Conservation (phyloP, 176 grass and related monocot species). For the Bothriochloa decipiens region DNA sequence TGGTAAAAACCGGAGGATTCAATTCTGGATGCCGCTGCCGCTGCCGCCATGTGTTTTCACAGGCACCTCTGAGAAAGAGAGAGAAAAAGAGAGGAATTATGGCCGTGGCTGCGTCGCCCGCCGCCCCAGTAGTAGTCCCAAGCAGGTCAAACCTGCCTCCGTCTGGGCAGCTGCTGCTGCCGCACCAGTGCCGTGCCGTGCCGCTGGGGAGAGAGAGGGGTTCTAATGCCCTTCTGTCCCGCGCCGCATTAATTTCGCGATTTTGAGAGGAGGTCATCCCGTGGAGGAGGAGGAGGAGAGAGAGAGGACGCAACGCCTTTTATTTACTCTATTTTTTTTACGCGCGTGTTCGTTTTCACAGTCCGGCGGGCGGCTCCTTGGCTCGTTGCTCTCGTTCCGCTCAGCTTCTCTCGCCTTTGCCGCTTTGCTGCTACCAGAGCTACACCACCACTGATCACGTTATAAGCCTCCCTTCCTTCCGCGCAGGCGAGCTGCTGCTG, state of each 20-base stretch:
- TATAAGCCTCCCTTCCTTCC: slow-evolving; percentile 29
- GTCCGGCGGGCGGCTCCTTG: not conserved
- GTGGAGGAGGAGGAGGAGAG: no score
- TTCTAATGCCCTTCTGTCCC: slow-evolving; percentile 70
- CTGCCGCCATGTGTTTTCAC: not conserved
- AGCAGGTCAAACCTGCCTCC: slow-evolving; percentile 54
- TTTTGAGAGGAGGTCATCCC: not conserved
- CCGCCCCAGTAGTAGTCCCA: not conserved
- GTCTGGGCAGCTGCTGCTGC: not conserved
- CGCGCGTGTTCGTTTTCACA: slow-evolving; percentile 9
- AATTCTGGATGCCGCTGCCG: not conserved
- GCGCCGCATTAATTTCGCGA: slow-evolving; percentile 33
- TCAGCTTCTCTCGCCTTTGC: not conserved
- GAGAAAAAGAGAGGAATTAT: not conserved
- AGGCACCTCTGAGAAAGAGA: not conserved
- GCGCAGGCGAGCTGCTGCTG: slow-evolving; percentile 35
- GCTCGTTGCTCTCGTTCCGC: not conserved
- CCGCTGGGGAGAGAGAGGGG: slow-evolving; percentile 20
- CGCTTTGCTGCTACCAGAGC: not conserved
- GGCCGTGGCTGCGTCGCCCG: not conserved
- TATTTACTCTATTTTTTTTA: not conserved
- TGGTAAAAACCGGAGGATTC: slow-evolving; percentile 36
- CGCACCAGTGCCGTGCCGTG: slow-evolving; percentile 22
- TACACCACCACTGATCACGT: slow-evolving; percentile 32
- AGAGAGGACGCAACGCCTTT: not conserved